A percentile compares a stretch with the other conserved stretches of the same genome.
Evolutionary conservation across 495 filamentous ascomycete species (phyloP).

Genomic region (Chaetomium fimeti): DNA sequence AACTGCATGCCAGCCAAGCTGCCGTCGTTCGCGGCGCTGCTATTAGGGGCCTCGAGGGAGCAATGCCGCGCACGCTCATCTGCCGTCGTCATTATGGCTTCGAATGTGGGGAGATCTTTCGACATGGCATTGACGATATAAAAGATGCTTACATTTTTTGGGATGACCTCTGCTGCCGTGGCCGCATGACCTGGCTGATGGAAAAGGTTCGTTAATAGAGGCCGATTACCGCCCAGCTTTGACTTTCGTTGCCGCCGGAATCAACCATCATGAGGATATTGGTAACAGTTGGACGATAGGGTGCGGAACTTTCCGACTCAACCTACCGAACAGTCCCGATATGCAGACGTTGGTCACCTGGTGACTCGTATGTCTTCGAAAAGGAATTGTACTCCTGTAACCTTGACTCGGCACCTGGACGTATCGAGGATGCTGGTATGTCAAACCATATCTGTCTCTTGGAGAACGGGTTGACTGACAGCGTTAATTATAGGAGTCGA

Average conservation of each 20-base stretch:
- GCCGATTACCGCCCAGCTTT: neutral
- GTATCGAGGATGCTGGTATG: neutral
- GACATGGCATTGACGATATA: neutral
- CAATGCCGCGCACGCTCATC: neutral
- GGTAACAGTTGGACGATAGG: neutral
- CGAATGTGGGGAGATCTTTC: neutral
- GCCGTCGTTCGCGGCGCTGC: slow-evolving; percentile 4
- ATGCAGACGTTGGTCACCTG: neutral
- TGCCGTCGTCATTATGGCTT: slow-evolving; percentile 6
- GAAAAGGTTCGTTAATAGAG: neutral
- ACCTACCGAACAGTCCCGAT: neutral
- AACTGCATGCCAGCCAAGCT: neutral
- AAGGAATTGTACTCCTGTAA: neutral
- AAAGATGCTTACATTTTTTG: neutral
- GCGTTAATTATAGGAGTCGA: neutral
- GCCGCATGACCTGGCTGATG: neutral
- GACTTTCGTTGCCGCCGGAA: neutral
- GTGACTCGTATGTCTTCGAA: neutral
- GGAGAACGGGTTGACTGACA: neutral
- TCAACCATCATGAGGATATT: neutral
- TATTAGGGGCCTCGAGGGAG: neutral
- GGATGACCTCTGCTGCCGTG: neutral
- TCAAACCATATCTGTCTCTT: neutral
- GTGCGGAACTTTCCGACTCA: neutral
- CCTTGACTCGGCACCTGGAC: neutral